Conservation (phyloP, 768 basidiomycete genomes). For the Mycena alexandri region DNA sequence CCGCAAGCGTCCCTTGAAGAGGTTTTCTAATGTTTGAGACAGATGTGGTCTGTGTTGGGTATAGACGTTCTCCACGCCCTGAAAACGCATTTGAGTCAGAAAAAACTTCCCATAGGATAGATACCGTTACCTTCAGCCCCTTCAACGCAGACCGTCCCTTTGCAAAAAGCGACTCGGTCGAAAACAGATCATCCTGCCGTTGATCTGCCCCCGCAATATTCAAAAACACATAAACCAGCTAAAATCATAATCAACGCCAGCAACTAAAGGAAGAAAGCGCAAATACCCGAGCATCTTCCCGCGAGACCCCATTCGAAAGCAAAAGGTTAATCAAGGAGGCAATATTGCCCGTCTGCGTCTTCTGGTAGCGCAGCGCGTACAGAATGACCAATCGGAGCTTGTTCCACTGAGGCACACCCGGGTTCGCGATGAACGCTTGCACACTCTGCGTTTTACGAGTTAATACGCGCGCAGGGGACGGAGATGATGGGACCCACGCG, state of each 20-base stretch:
- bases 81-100: neutral
- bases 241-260: constrained; percentile 30
- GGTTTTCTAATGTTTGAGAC: constrained; percentile 89
- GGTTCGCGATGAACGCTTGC: constrained; percentile 80
- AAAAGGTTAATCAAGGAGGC: constrained; percentile 80
- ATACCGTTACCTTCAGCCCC: constrained; percentile 82
- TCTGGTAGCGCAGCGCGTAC: constrained; percentile 95
- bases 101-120: no score
- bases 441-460: constrained; percentile 68
- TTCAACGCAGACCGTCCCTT: constrained; percentile 96
- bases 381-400: constrained; percentile 93
- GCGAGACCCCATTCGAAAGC: constrained; percentile 79
- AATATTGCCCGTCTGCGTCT: constrained; percentile 86
- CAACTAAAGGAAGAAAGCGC: constrained; percentile 25
- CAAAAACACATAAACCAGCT: constrained; percentile 94
- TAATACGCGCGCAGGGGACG: constrained; percentile 7
- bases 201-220: constrained; percentile 96
- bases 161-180: constrained; percentile 93
- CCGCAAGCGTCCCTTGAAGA: constrained; percentile 87
- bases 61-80: constrained; percentile 99
- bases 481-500: constrained; percentile 62
- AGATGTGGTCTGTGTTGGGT: constrained; percentile 97
- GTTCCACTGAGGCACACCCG: constrained; percentile 76
- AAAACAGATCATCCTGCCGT: constrained; percentile 97
- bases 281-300: constrained; percentile 80